phyloP scores from a whole-genome alignment of 805 yeast species.

The Ogataea polymorpha region DNA sequence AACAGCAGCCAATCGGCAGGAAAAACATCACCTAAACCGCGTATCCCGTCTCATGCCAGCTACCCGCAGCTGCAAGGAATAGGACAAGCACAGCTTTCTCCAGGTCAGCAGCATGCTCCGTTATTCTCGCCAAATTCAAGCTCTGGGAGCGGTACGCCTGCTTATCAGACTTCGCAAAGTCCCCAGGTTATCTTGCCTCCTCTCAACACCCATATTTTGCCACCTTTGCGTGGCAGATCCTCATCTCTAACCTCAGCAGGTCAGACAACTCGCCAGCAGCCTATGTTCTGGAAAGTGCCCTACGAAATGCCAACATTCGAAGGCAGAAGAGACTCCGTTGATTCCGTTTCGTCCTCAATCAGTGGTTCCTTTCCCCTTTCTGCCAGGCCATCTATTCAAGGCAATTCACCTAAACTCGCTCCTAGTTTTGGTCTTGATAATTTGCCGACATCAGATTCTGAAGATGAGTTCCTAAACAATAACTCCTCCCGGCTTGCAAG shows the following conservation, averaged over 20 bases:
- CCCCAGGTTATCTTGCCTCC: constrained; percentile 28
- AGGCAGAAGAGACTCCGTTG: constrained; percentile 41
- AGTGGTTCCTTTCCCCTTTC: constrained; percentile 32
- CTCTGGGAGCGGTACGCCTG: background rate
- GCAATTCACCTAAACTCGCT: constrained; percentile 18
- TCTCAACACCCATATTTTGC: constrained; percentile 20
- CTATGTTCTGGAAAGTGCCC: constrained; percentile 58
- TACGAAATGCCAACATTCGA: constrained; percentile 46
- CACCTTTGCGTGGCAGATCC: constrained; percentile 25
- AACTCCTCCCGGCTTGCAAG: constrained; percentile 24
- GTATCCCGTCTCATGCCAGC: constrained; percentile 7
- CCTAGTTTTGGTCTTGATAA: constrained; percentile 22
- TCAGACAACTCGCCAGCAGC: constrained; percentile 13
- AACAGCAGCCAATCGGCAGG: constrained; percentile 32
- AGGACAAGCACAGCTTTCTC: constrained; percentile 15
- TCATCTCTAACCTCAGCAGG: constrained; percentile 14
- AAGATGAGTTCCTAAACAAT: constrained; percentile 29
- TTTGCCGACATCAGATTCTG: constrained; percentile 33
- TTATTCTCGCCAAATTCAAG: constrained; percentile 5
- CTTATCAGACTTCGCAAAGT: constrained; percentile 1
- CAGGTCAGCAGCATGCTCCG: constrained; percentile 7
- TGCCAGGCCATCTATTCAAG: constrained; percentile 7
- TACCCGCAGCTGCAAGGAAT: constrained; percentile 13
- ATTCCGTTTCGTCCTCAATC: constrained; percentile 47
- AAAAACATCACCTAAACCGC: constrained; percentile 23